Evolutionary conservation across 2,329 filamentous ascomycete species (phyloP), one percentile per base, ranked within the genome.

Genomic region (Fusarium sp.): DNA sequence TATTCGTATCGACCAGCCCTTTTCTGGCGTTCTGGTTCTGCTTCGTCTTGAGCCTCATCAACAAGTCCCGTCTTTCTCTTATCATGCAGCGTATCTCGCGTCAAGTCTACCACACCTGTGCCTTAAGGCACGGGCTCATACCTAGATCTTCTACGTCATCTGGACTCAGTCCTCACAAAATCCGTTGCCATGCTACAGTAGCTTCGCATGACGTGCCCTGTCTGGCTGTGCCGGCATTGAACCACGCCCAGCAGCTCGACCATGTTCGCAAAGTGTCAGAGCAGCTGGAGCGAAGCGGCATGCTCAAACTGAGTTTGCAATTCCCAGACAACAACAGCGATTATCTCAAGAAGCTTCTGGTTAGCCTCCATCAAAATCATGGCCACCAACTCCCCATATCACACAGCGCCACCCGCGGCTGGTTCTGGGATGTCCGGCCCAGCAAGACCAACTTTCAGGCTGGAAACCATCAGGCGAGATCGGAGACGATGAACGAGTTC

Each of bases 401-500:
- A 0, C 82, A 84, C 63, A 83, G 81, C 61, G 80, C 82, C 1
- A 77, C 72, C 0, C 76, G 77, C 5, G 82, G 82, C 5, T 84
- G 82, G 82, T 84, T 84, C 65, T 84, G 82, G 82, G 82, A 84
- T 46, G 76, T 83, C 3, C 78, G 78, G 2, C 82, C 80, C 3
- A 76, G 66, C 41, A 47, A 59, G 10, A 59, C 46, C 12, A 73
- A 30, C 27, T 78, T 77, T 50, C 78, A 82, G 44, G 73, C 75
- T 39, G 70, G 59, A 15, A 66, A 71, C 16, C 75, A 79, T 28
- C 79, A 78, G 16, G 82, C 82, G 0, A 74, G 81, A 1, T 82
- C 80, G 1, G 82, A 84, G 62, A 84, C 82, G 1, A 83, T 82
- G 80, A 63, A 78, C 0, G 71, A 80, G 1, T 84, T 84, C 30